Evolutionary conservation across 129 eudicot species (phyloP).

Genomic region (Pulicaria dysenterica): DNA sequence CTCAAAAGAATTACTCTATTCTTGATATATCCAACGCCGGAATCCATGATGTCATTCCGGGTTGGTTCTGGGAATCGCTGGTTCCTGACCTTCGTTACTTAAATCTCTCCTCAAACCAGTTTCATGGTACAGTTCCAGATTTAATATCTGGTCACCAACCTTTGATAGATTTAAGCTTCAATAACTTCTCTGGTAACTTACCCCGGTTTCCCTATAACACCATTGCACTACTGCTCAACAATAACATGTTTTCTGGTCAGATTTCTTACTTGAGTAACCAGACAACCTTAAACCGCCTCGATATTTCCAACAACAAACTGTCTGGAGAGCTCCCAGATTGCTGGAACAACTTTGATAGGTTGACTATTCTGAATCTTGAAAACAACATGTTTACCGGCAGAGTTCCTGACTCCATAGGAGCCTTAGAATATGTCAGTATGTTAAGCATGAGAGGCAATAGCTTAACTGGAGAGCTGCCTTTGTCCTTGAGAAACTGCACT

Average conservation of each 20-base stretch:
- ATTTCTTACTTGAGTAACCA: slow-evolving; percentile 37
- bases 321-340: slow-evolving; percentile 51
- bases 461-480: slow-evolving; percentile 39
- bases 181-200: slow-evolving; percentile 37
- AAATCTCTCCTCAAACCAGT: slow-evolving; percentile 46
- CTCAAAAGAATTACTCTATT: slow-evolving; percentile 31
- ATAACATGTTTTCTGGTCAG: slow-evolving; percentile 41
- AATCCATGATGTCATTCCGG: slow-evolving; percentile 38
- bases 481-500: slow-evolving; percentile 32
- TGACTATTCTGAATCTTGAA: slow-evolving; percentile 43
- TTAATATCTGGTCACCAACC: slow-evolving; percentile 17
- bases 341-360: slow-evolving; percentile 26
- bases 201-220: slow-evolving; percentile 35
- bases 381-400: slow-evolving; percentile 37
- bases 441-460: slow-evolving; percentile 37
- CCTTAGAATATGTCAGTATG: slow-evolving; percentile 14
- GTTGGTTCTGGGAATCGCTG: slow-evolving; percentile 46
- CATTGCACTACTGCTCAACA: slow-evolving; percentile 27
- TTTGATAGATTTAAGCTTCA: slow-evolving; percentile 42
- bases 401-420: slow-evolving; percentile 45
- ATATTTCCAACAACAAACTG: slow-evolving; percentile 40
- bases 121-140: slow-evolving; percentile 41
- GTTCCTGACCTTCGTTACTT: slow-evolving; percentile 30
- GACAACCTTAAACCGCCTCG: slow-evolving; percentile 34
- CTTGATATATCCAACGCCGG: slow-evolving; percentile 37